Evolutionary conservation across 2,329 filamentous ascomycete species (phyloP), one percentile per base, ranked within the genome.

Genomic region (Colletotrichum truncatum): DNA sequence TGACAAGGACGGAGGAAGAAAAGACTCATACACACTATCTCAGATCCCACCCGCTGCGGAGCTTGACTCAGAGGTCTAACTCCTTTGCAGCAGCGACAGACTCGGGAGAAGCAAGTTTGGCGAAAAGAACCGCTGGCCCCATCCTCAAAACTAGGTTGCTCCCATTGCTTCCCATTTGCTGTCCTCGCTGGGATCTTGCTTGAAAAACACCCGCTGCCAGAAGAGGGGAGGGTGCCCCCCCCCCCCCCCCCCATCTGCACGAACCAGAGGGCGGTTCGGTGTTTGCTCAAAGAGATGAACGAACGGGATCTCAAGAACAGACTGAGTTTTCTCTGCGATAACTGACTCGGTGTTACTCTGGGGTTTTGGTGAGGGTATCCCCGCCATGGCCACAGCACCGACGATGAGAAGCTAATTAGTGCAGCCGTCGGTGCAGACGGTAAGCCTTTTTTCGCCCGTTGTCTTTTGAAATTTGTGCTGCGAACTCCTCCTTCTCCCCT

Each of bases 141-240:
- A 38, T 23, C 4, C n/a, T 30, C 60, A 18, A n/a, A 59, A 25
- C 60, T 32, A 16, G 28, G 34, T 57, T 49, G 21, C 26, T 23
- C 32, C 56, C 48, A 32, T 34, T 30, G 48, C 62, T 62, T 62
- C 62, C 57, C 49, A 62, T 65, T 51, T 36, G 57, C 49, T 28
- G 63, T 18, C 34, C 26, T 12, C 46, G 26, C 62, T 55, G 16
- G 62, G 49, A 62, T 65, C 34, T 49, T 65, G 57, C 62, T 18
- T 55, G 57, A 36, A 65, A 51, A 36, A 39, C 14, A 41, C 57
- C n/a, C 49, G 63, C 43, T 56, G 57, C 56, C 57, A 63, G 28
- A 23, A 36, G 57, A 46, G 49, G 34, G 57, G 41, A 36, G n/a
- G n/a, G n/a, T n/a, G n/a, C n/a, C n/a, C n/a, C n/a, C n/a, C n/a